Evolutionary conservation across 768 basidiomycete species (phyloP), one percentile per base, ranked within the genome.

Genomic region (Exsudoporus frostii): DNA sequence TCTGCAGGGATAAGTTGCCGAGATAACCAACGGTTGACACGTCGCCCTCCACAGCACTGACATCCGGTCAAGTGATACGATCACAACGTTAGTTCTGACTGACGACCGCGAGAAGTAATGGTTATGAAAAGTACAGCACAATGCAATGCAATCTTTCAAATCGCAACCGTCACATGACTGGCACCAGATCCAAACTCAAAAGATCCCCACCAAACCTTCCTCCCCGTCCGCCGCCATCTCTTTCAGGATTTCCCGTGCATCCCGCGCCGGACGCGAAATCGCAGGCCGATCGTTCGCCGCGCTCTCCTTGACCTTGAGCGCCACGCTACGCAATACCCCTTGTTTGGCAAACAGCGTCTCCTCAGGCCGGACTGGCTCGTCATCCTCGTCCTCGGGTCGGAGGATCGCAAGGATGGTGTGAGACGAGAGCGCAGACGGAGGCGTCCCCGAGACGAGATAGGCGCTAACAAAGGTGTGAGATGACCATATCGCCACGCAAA

Each of bases 231-330:
- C 47, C 0, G 50, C 61, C 65, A 72, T 68, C 27, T 45, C 55
- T 57, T 74, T 80, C 27, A 95, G 64, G 22, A 86, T 51, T 46
- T 96, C 93, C 55, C 85, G 78, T 3, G 93, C 86, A 64, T 95
- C 92, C 40, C 92, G 75, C 7, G 91, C 88, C 0, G 91, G 92
- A 42, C 92, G 76, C 10, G 89, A 78, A 39, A 95, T 82, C 19
- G 79, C 76, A 3, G 89, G 83, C 33, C 80, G 80, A 39, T 93
- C 90, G 55, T 78, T 84, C 3, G 77, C 82, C 1, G 81, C 78
- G 60, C 85, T 82, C 56, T 88, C 85, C 47, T 83, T 73, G 4
- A 88, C 77, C 66, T 93, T 93, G 66, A 86, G 81, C 0, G 87
- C 82, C 4, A 94, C 81, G 38, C 71, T 79, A 7, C 78, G 78